A percentile compares a stretch with the other conserved stretches of the same genome.
phyloP scores from a whole-genome alignment of 768 basidiomycete genomes.

The Pisolithus albus region DNA sequence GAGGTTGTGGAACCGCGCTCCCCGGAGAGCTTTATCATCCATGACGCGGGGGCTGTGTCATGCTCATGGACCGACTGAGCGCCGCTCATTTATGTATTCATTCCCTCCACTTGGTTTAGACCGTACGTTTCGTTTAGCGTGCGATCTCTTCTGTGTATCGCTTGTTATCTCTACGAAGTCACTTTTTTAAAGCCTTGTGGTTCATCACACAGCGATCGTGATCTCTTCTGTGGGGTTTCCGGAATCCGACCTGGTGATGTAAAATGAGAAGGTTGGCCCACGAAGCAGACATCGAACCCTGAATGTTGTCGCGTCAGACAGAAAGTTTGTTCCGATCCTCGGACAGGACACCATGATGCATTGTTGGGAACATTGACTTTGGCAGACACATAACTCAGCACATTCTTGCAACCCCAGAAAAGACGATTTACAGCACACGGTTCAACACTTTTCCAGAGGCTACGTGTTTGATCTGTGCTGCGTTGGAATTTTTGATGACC shows the following conservation, averaged over 20 bases:
- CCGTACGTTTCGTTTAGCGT: slow-evolving; percentile 11
- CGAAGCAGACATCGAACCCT: not conserved
- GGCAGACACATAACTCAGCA: not conserved
- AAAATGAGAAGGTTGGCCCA: not conserved
- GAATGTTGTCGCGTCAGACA: not conserved
- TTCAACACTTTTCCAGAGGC: not conserved
- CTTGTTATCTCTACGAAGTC: slow-evolving; percentile 31
- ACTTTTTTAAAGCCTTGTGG: slow-evolving; percentile 4
- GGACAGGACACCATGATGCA: not conserved
- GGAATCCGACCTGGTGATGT: not conserved
- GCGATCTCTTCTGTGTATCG: slow-evolving; percentile 17
- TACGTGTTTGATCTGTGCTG: slow-evolving; percentile 1
- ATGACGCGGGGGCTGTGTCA: slow-evolving; percentile 29
- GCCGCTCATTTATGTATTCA: slow-evolving; percentile 3
- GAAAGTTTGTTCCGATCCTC: not conserved
- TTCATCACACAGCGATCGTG: slow-evolving; percentile 5
- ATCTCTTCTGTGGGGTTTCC: slow-evolving; percentile 5
- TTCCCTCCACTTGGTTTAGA: slow-evolving; percentile 26
- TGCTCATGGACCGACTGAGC: slow-evolving; percentile 29
- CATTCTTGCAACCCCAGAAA: not conserved
- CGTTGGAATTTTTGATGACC: not conserved
- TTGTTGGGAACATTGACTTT: not conserved
- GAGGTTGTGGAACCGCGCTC: slow-evolving; percentile 11
- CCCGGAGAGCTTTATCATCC: slow-evolving; percentile 23
- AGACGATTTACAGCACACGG: not conserved